Base-by-base conservation (phyloP, 73 alveolate genomes). In the Paraurostyla sp. region DNA sequence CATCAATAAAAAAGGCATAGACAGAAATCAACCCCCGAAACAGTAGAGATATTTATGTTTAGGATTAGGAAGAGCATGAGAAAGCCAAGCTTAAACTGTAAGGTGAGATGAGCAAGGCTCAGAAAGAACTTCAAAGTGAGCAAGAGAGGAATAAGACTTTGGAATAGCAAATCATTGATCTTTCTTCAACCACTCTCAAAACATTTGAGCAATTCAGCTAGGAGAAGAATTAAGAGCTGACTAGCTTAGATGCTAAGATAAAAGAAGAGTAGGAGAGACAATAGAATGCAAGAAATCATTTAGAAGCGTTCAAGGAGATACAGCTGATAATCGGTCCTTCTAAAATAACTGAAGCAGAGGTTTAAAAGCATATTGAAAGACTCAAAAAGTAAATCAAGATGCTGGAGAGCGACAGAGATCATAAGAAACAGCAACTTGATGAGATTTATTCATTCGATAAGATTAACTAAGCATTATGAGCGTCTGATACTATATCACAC, bases 331-430 rank as follows among this genome's bases (percentile, higher is more conserved):
- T 65, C 16, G 82, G 82, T 3, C 9, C 27, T 40, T 18, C 7
- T 38, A 65, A 36, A 15, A 65, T 65, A 3, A 65, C 82, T 22
- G 82, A 65, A 40, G 60, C 30, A 13, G 82, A 65, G 42, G 82
- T 65, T n/a, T 40, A 65, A 22, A 65, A 65, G 36, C 30, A 38
- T 2, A 65, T 65, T 7, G 82, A 65, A 16, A 65, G 42, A 22
- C 29, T 65, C 0, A 65, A 65, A 30, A 15, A 25, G 46, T 22
- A 65, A 18, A 65, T 65, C 13, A 65, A 65, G 38, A 65, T 65
- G 82, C 27, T 65, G 0, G 82, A 65, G 25, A 36, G 56, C 7
- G 56, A 32, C 7, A 65, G 82, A 38, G 82, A 65, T 40, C 41
- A 65, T 40, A 65, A 65, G 32, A 16, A 65, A 40, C 32, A 13